phyloP scores from a whole-genome alignment of 73 alveolate species.

The Paramecium tetraurelia region DNA sequence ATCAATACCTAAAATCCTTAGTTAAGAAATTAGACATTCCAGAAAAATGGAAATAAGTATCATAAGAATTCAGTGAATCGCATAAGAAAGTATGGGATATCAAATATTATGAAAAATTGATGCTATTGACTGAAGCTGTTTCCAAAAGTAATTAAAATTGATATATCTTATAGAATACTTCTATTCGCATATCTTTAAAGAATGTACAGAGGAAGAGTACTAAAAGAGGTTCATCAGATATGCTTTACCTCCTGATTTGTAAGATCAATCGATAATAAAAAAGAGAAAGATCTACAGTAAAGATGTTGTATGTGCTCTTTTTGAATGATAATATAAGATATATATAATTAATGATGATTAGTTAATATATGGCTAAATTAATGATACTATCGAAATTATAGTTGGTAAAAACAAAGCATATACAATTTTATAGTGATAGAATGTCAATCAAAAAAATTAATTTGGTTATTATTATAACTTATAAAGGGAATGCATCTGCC shows the following conservation, averaged over 20 bases:
- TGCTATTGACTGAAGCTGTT: not conserved
- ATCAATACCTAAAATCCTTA: not conserved
- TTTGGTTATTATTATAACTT: not conserved
- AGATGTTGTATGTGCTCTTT: not conserved
- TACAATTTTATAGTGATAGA: not conserved
- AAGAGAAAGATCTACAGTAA: not conserved
- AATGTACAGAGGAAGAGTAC: not conserved
- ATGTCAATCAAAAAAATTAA: not conserved
- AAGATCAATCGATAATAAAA: not conserved
- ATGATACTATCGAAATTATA: not conserved
- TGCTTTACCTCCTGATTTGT: not conserved
- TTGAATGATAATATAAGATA: slow-evolving; percentile 24
- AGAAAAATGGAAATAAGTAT: not conserved
- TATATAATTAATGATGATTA: not conserved
- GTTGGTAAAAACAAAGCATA: not conserved
- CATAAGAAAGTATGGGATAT: not conserved
- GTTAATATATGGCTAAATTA: not conserved
- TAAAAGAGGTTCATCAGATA: not conserved
- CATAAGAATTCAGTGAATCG: not conserved
- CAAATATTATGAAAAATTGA: slow-evolving; percentile 25
- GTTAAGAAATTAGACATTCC: slow-evolving; percentile 13
- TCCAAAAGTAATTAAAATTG: not conserved
- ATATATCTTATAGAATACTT: not conserved
- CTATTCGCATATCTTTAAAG: not conserved
- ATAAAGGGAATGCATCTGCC: too few relatives aligned